These are phyloP conservation scores for Pseudognaphalium luteoalbum DNA, from an alignment of 129 eudicot genomes.

Conservation along the genomic window DNA sequence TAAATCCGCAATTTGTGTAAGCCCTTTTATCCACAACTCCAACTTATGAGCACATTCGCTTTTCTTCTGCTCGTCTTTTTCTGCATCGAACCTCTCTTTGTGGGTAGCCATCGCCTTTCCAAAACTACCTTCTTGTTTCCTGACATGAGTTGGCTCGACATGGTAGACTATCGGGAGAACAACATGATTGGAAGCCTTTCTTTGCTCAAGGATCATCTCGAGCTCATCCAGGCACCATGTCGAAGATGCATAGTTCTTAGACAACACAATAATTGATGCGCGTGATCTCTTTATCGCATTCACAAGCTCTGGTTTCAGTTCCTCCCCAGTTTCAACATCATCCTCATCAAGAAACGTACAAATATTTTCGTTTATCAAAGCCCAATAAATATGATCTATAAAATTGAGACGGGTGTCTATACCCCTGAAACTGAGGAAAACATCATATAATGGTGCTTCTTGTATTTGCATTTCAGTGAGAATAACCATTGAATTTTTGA, in stretches of 20 bases:
- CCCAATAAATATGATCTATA: not conserved
- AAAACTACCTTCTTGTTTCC: conserved; percentile 12
- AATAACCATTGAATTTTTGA: not conserved
- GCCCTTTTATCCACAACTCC: not conserved
- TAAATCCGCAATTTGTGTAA: not conserved
- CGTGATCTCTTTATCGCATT: conserved; percentile 3
- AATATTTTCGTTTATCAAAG: not conserved
- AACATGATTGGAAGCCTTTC: not conserved
- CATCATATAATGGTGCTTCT: conserved; percentile 9
- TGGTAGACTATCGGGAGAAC: conserved; percentile 4
- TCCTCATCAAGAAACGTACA: conserved; percentile 11
- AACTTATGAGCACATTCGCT: not conserved
- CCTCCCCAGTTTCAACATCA: conserved; percentile 15
- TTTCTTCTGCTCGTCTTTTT: not conserved
- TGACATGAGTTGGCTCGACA: not conserved
- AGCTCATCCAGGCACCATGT: conserved; percentile 13
- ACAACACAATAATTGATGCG: not conserved
- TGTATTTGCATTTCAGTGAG: not conserved
- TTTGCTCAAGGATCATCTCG: not conserved
- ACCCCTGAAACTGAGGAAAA: conserved; percentile 17
- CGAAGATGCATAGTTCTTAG: not conserved
- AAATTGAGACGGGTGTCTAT: conserved; percentile 4
- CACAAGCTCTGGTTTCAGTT: not conserved
- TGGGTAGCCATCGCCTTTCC: not conserved
- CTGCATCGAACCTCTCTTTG: not conserved